A percentile compares a stretch with the other conserved stretches of the same genome.
These are phyloP conservation scores for Cydonia oblonga DNA, from an alignment of 331 rosid genomes.

Conservation along the genomic window DNA sequence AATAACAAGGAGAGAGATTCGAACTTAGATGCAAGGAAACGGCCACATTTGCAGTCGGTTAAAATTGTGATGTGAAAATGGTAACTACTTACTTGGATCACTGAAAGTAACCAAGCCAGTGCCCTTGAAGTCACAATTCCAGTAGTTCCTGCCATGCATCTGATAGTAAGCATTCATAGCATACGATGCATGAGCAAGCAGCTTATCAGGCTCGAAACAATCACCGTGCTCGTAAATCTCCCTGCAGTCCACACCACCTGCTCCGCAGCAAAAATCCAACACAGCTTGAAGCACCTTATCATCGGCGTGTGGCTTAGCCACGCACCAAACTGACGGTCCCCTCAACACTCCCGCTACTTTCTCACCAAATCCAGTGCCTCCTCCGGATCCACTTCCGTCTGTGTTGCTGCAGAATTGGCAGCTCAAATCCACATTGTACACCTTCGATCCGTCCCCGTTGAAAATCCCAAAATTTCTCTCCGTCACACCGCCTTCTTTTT, in stretches of 20 bases:
- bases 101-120: conserved; percentile 36
- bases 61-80: background rate
- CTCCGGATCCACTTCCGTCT: background rate
- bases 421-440: conserved; percentile 29
- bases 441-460: conserved; percentile 39
- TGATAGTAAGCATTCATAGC: conserved; percentile 51
- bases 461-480: conserved; percentile 46
- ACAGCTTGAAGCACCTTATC: conserved; percentile 41
- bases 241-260: conserved; percentile 43
- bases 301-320: conserved; percentile 37
- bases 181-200: conserved; percentile 38
- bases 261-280: conserved; percentile 42
- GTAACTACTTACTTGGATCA: conserved; percentile 34
- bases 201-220: conserved; percentile 32
- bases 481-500: conserved; percentile 25
- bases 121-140: conserved; percentile 52
- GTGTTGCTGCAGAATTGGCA: conserved; percentile 35
- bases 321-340: conserved; percentile 47
- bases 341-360: background rate
- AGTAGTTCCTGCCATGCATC: conserved; percentile 51
- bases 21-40: too few relatives aligned
- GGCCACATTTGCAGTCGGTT: too few relatives aligned
- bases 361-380: conserved; percentile 19
- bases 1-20: background rate
- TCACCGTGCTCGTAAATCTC: conserved; percentile 30